These are phyloP conservation scores for Metschnikowia peoriensis DNA, from an alignment of 805 yeast genomes.

Conservation along the genomic window DNA sequence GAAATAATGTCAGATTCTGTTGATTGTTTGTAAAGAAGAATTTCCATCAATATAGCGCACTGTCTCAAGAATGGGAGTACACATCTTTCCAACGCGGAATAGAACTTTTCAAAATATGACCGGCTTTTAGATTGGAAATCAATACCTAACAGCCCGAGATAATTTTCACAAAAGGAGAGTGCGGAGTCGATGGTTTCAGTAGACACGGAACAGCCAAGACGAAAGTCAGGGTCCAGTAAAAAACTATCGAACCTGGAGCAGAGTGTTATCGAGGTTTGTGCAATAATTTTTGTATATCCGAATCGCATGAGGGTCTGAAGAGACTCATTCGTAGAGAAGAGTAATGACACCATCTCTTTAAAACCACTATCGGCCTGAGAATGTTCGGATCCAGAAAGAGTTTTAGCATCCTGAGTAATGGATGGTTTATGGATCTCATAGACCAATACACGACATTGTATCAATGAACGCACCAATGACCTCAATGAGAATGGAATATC, in stretches of 20 bases:
- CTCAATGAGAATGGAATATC: conserved; percentile 28
- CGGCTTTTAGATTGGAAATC: neutral
- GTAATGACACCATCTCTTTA: conserved; percentile 38
- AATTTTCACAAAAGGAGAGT: neutral
- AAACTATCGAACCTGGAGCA: conserved; percentile 7
- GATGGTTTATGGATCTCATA: conserved; percentile 3
- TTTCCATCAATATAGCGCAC: conserved; percentile 30
- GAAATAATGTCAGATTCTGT: conserved; percentile 27
- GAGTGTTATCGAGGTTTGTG: conserved; percentile 23
- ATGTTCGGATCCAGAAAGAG: neutral
- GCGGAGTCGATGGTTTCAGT: neutral
- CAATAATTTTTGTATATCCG: conserved; percentile 29
- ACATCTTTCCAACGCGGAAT: conserved; percentile 14
- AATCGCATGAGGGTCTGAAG: conserved; percentile 34
- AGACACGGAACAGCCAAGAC: neutral
- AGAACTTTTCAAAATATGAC: conserved; percentile 3
- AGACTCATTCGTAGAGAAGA: conserved; percentile 47
- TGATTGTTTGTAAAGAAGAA: conserved; percentile 27
- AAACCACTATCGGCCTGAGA: conserved; percentile 30
- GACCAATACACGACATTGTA: conserved; percentile 34
- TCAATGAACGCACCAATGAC: conserved; percentile 38
- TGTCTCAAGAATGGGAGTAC: conserved; percentile 35
- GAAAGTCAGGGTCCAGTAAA: neutral
- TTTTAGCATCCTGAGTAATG: neutral
- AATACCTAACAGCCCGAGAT: neutral